phyloP scores from a whole-genome alignment of 257 asterid genomes.

The Fraxinus anomala region DNA sequence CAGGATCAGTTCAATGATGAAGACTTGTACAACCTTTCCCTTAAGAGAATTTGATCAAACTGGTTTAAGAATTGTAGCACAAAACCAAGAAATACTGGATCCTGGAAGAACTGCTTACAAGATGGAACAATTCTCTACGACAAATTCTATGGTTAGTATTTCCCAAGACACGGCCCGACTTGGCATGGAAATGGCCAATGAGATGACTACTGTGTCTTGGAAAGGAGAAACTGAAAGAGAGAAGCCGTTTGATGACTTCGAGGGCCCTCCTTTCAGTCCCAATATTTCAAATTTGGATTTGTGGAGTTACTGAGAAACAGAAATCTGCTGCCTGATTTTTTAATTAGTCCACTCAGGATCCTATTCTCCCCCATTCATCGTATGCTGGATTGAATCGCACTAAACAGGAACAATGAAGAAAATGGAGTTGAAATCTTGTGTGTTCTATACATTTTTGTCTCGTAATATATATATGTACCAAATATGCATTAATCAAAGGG shows the following conservation, averaged over 20 bases:
- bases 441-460: neutral
- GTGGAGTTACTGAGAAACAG: conserved; percentile 28
- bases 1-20: conserved; percentile 5
- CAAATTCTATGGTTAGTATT: conserved; percentile 48
- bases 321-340: neutral
- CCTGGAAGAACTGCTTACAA: conserved; percentile 26
- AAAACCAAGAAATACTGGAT: neutral
- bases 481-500: neutral
- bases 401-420: neutral
- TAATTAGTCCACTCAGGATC: neutral
- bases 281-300: neutral
- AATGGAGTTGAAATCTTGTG: neutral
- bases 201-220: conserved; percentile 3
- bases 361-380: neutral
- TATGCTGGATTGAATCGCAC: neutral
- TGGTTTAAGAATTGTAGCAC: conserved; percentile 17
- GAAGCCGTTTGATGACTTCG: conserved; percentile 36
- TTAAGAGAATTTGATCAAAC: conserved; percentile 26
- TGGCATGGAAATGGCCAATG: conserved; percentile 38
- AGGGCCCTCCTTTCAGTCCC: conserved; percentile 40
- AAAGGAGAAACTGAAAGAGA: conserved; percentile 24
- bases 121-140: conserved; percentile 48
- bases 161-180: conserved; percentile 39
- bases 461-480: neutral
- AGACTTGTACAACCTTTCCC: conserved; percentile 7